A percentile compares a stretch with the other conserved stretches of the same genome.
Evolutionary conservation across 305 asterid species (phyloP).

Genomic region (Salvia sclarea): DNA sequence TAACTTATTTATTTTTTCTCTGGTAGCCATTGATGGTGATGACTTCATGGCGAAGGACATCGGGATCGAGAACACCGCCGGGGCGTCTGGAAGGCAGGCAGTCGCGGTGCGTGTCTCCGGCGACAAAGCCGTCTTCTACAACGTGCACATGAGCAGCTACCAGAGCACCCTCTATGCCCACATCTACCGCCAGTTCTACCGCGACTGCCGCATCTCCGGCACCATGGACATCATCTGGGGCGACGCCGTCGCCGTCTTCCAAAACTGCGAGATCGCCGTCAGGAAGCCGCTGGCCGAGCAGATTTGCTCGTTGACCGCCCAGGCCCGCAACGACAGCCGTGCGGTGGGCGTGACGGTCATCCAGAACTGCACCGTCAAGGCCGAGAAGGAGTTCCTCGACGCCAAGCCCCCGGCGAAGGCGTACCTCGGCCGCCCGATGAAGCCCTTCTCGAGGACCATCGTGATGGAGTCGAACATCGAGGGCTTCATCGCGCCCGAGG

Average conservation of each 20-base stretch:
- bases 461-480: conserved; percentile 69
- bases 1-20: not conserved
- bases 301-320: conserved; percentile 79
- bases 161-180: conserved; percentile 51
- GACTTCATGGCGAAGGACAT: conserved; percentile 66
- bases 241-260: conserved; percentile 53
- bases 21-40: conserved; percentile 58
- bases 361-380: conserved; percentile 49
- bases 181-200: conserved; percentile 49
- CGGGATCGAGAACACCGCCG: conserved; percentile 75
- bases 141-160: conserved; percentile 55
- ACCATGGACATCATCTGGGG: conserved; percentile 53
- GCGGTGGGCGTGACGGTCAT: conserved; percentile 53
- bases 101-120: conserved; percentile 70
- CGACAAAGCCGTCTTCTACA: conserved; percentile 55
- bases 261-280: conserved; percentile 55
- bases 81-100: conserved; percentile 63
- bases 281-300: conserved; percentile 59
- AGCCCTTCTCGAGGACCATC: conserved; percentile 65
- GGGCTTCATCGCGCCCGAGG: conserved; percentile 58
- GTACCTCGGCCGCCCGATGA: conserved; percentile 87
- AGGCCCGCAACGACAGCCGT: conserved; percentile 62
- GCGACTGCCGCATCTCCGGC: conserved; percentile 43
- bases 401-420: conserved; percentile 39
- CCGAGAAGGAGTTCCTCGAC: conserved; percentile 45